A percentile compares a stretch with the other conserved stretches of the same genome.
phyloP scores from a whole-genome alignment of 2,329 filamentous ascomycete genomes.

The Pseudogymnoascus sp. region DNA sequence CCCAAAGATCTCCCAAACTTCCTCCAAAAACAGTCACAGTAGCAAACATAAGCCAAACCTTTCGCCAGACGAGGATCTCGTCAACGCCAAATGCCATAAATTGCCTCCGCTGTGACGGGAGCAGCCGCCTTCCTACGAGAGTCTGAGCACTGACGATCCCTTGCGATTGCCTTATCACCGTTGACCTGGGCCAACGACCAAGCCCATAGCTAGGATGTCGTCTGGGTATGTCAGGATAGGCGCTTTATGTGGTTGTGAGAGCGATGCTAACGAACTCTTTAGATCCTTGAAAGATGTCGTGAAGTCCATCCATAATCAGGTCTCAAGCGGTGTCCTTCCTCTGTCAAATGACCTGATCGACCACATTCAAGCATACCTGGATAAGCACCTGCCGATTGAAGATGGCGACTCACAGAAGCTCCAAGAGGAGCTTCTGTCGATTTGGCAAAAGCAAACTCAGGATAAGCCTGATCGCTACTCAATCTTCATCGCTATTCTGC shows the following conservation, averaged over 20 bases:
- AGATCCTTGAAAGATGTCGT: conserved; percentile 46
- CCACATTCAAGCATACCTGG: conserved; percentile 57
- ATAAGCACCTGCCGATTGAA: conserved; percentile 58
- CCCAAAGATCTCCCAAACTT: background rate
- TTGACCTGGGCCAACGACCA: background rate
- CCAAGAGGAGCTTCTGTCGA: conserved; percentile 60
- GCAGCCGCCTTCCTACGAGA: background rate
- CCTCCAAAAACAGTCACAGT: background rate
- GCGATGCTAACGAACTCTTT: background rate
- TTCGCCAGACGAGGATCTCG: background rate
- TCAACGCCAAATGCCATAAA: conserved; percentile 1
- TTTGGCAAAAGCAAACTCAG: conserved; percentile 57
- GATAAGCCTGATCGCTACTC: conserved; percentile 48
- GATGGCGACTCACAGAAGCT: conserved; percentile 61
- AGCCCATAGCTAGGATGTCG: background rate
- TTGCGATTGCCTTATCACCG: background rate
- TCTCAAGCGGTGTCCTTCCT: conserved; percentile 45
- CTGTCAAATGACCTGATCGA: conserved; percentile 57
- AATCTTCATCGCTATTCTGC: conserved; percentile 60
- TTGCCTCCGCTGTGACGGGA: background rate
- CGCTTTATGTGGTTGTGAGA: background rate
- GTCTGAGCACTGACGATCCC: background rate
- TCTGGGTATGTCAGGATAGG: background rate
- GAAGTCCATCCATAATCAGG: conserved; percentile 46
- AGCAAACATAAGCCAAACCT: background rate